Percentiles rank a stretch among this genome's conserved stretches.
These are phyloP conservation scores for Stentor coeruleus DNA, from an alignment of 73 alveolate genomes.

Conservation along the genomic window DNA sequence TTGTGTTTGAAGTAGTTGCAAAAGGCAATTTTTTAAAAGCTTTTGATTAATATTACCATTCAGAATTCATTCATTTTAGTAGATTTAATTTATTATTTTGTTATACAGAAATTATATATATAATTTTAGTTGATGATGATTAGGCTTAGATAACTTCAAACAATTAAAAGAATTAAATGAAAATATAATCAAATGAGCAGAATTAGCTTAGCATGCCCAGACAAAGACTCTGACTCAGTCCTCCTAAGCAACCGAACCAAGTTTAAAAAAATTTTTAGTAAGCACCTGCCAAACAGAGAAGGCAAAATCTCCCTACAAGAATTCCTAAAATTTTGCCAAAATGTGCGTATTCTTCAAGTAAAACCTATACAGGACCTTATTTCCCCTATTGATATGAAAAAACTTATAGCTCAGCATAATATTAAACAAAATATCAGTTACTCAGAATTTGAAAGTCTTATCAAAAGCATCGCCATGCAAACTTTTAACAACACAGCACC, in stretches of 20 bases:
- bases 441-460: neutral
- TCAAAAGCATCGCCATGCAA: conserved; percentile 12
- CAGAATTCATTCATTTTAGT: too few species aligned
- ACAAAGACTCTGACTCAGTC: conserved; percentile 17
- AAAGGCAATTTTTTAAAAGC: too few species aligned
- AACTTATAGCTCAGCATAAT: neutral
- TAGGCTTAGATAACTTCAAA: too few species aligned
- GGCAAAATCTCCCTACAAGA: conserved; percentile 11
- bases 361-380: neutral
- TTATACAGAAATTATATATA: too few species aligned
- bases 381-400: neutral
- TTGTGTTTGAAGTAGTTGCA: too few species aligned
- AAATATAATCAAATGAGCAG: conserved; percentile 6
- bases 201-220: neutral
- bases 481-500: conserved; percentile 18
- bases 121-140: too few species aligned
- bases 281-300: conserved; percentile 1
- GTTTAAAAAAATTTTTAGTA: neutral
- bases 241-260: conserved; percentile 4
- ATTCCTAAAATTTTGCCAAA: neutral
- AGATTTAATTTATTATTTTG: too few species aligned
- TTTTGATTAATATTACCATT: too few species aligned
- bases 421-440: neutral
- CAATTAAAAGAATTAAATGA: too few species aligned
- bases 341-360: conserved; percentile 20